Percentiles rank a stretch among this genome's conserved stretches.
Evolutionary conservation across 2,329 filamentous ascomycete genomes (phyloP).

Genomic region (Colletotrichum melonis): DNA sequence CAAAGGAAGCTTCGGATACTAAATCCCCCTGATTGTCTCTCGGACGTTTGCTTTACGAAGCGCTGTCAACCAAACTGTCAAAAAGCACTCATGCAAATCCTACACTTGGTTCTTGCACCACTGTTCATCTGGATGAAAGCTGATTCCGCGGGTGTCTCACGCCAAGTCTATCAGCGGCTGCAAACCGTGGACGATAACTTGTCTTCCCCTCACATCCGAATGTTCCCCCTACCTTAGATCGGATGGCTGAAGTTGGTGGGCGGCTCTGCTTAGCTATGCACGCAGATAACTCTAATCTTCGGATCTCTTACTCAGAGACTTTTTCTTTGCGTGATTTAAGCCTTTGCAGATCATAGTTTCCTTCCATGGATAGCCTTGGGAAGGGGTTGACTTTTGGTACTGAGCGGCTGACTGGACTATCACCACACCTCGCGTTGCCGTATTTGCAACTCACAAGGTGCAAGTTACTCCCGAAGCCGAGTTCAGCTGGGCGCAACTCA

Average conservation of each 20-base stretch:
- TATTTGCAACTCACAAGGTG: background rate
- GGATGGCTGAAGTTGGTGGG: background rate
- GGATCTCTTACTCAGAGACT: background rate
- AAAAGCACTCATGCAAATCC: too few species aligned
- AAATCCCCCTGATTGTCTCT: background rate
- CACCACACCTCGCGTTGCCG: background rate
- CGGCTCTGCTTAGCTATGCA: constrained; percentile 10
- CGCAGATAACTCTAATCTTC: background rate
- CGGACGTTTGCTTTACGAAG: background rate
- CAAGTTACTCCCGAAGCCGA: background rate
- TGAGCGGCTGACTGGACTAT: background rate
- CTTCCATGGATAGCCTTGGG: background rate
- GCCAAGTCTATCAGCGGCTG: background rate
- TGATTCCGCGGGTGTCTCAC: constrained; percentile 11
- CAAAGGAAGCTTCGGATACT: background rate
- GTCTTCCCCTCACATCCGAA: background rate
- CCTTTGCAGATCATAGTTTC: background rate
- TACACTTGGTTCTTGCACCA: background rate
- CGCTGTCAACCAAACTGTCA: background rate
- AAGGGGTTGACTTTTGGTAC: background rate
- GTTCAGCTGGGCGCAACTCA: background rate
- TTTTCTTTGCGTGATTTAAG: background rate
- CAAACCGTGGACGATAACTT: background rate
- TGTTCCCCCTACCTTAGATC: background rate
- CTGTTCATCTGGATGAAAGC: background rate